Percentiles rank a stretch among this genome's conserved stretches.
Evolutionary conservation across 1,284 basidiomycete species (phyloP).

Genomic region (Neotropicomus parvogracilis): DNA sequence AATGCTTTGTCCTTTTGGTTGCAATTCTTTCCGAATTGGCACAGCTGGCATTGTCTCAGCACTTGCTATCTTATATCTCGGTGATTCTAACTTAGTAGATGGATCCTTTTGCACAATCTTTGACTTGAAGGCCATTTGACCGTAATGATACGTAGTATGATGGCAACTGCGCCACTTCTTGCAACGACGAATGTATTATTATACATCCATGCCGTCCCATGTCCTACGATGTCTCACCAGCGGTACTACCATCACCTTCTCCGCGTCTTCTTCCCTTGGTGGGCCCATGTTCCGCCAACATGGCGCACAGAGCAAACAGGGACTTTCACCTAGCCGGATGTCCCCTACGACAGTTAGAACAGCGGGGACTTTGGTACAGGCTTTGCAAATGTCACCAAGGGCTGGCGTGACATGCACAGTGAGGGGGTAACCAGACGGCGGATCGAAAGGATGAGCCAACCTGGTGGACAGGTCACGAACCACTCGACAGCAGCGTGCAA

Average conservation of each 20-base stretch:
- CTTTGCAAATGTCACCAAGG: constrained; percentile 60
- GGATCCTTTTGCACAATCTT: constrained; percentile 14
- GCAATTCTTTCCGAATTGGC: constrained; percentile 6
- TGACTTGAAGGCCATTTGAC: background rate
- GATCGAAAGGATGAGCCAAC: constrained; percentile 54
- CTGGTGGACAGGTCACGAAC: constrained; percentile 36
- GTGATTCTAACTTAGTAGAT: constrained; percentile 32
- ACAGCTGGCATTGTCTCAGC: constrained; percentile 7
- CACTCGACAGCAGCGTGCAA: background rate
- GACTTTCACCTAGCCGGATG: constrained; percentile 69
- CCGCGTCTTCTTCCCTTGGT: constrained; percentile 36
- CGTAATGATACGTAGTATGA: background rate
- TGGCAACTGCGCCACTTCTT: background rate
- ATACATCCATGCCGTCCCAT: constrained; percentile 16
- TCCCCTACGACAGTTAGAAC: constrained; percentile 64
- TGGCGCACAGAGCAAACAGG: constrained; percentile 63
- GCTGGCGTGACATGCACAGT: constrained; percentile 60
- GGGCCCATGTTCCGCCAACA: constrained; percentile 72
- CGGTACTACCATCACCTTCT: constrained; percentile 47
- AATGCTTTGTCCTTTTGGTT: constrained; percentile 8
- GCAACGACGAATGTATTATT: background rate
- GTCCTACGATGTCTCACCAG: constrained; percentile 43
- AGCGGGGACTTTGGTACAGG: constrained; percentile 67
- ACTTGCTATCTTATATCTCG: constrained; percentile 20
- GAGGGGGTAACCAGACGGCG: constrained; percentile 56